Base-by-base conservation (phyloP, 1,284 basidiomycete genomes). In the Sporisorium iseilematis-ciliati region DNA sequence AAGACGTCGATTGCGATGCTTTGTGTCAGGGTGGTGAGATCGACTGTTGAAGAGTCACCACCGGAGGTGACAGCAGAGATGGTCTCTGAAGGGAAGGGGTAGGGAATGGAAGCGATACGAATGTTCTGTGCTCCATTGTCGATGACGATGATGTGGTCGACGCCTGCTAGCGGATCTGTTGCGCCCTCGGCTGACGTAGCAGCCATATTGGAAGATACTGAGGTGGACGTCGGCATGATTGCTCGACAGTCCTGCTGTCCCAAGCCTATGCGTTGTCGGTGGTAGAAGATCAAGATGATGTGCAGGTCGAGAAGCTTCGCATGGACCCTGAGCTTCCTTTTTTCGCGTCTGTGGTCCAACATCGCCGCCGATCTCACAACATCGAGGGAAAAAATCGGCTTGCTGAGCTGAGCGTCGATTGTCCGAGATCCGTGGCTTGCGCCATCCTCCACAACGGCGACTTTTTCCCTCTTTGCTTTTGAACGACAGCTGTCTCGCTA, bases 121-220 rank as follows among this genome's bases (percentile, higher is more conserved):
- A 75, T 69, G 49, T 41, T 65, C 20, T 75, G 66, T 35, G 72
- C 72, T 43, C 72, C 72, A 54, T 66, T 75, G 53, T 75, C 72
- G 66, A 75, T 75, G 59, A 75, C 41, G 16, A 75, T 25, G 56
- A 75, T 69, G 12, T 55, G 42, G 29, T 65, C 62, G 18, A 75
- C 60, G 33, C 57, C 62, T 14, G 58, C 50, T 10, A 74, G 54
- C 8, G 61, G 58, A 14, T 68, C 71, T 1, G 29, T 8, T 4
- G 42, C 20, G 4, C 8, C 16, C 7, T 29, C 51, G 4, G 56
- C 2, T 0, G 57, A 50, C 2, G 20, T 23, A n/a, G 50, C 16
- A 3, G 57, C 55, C 20, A 45, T 49, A 14, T 31, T 38, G 3
- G 42, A 18, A 4, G 48, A 20, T 4, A 7, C 4, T 20, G 48